Conservation (phyloP, 495 filamentous ascomycete genomes). For the Annulohypoxylon bovei region DNA sequence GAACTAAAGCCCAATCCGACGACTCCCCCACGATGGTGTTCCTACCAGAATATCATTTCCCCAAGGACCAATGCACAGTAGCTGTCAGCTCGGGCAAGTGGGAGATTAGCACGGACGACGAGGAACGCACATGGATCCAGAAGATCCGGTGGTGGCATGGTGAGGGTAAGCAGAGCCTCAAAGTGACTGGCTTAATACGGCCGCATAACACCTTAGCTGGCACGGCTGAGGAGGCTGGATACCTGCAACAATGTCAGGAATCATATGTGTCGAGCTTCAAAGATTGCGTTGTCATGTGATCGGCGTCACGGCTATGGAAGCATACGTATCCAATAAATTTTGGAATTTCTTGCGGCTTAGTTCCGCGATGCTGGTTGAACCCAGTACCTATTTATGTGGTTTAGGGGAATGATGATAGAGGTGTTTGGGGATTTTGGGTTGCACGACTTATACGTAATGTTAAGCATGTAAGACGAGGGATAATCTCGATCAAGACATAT, state of each 20-base stretch:
- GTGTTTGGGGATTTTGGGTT: slow-evolving; percentile 15
- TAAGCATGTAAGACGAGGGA: slow-evolving; percentile 26
- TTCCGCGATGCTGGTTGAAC: not conserved
- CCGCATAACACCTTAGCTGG: slow-evolving; percentile 51
- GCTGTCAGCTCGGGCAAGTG: slow-evolving; percentile 88
- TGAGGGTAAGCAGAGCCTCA: slow-evolving; percentile 82
- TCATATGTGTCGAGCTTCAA: slow-evolving; percentile 46
- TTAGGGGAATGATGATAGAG: not conserved
- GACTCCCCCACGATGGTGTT: slow-evolving; percentile 83
- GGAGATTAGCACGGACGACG: slow-evolving; percentile 78
- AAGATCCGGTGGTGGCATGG: slow-evolving; percentile 90
- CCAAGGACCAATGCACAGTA: slow-evolving; percentile 71
- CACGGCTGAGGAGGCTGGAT: slow-evolving; percentile 55
- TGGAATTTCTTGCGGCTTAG: not conserved
- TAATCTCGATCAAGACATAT: slow-evolving; percentile 27
- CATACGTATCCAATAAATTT: slow-evolving; percentile 6
- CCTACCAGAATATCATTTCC: slow-evolving; percentile 94
- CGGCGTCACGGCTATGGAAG: not conserved
- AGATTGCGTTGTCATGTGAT: slow-evolving; percentile 56
- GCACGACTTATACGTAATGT: slow-evolving; percentile 24
- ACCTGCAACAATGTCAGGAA: slow-evolving; percentile 59
- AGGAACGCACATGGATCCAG: slow-evolving; percentile 72
- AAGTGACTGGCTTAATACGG: slow-evolving; percentile 74
- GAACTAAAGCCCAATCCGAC: slow-evolving; percentile 59
- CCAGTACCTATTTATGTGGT: not conserved